Evolutionary conservation across 2,329 filamentous ascomycete species (phyloP).

Genomic region (Fusarium illudens): DNA sequence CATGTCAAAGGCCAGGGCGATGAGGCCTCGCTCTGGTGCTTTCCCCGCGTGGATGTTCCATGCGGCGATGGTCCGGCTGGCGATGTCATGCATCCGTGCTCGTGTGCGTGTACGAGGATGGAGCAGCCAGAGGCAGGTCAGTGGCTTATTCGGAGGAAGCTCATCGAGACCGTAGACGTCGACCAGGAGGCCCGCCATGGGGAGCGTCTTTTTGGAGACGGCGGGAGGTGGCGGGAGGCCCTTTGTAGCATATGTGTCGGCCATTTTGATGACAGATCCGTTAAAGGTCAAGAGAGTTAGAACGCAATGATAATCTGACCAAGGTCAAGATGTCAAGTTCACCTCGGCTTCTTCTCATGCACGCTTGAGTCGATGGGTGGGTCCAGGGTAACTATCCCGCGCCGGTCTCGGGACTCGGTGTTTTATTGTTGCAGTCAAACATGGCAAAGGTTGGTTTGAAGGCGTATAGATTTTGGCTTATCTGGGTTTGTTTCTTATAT

Average conservation of each 20-base stretch:
- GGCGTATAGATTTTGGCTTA: neutral
- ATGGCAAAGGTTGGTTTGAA: neutral
- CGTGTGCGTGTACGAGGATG: conserved; percentile 79
- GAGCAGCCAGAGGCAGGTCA: conserved; percentile 90
- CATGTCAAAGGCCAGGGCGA: conserved; percentile 89
- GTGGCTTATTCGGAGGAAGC: conserved; percentile 62
- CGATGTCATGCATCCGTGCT: conserved; percentile 78
- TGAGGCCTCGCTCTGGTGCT: conserved; percentile 63
- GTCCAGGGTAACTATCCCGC: conserved; percentile 32
- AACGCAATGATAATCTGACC: neutral
- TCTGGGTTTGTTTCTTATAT: neutral
- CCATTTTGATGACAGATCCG: conserved; percentile 24
- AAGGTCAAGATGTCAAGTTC: neutral
- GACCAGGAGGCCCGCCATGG: conserved; percentile 80
- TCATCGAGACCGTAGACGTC: conserved; percentile 85
- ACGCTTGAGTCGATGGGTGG: conserved; percentile 13
- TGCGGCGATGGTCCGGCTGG: conserved; percentile 70
- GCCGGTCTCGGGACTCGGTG: neutral
- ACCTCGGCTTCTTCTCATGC: neutral
- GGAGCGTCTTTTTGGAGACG: conserved; percentile 71
- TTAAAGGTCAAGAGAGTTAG: neutral
- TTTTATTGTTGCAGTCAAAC: neutral
- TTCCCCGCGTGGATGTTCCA: conserved; percentile 63
- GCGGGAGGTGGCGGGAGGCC: conserved; percentile 52
- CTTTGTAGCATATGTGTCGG: conserved; percentile 44